Evolutionary conservation across 129 eudicot genomes (phyloP).

Genomic region (Calendula officinalis): DNA sequence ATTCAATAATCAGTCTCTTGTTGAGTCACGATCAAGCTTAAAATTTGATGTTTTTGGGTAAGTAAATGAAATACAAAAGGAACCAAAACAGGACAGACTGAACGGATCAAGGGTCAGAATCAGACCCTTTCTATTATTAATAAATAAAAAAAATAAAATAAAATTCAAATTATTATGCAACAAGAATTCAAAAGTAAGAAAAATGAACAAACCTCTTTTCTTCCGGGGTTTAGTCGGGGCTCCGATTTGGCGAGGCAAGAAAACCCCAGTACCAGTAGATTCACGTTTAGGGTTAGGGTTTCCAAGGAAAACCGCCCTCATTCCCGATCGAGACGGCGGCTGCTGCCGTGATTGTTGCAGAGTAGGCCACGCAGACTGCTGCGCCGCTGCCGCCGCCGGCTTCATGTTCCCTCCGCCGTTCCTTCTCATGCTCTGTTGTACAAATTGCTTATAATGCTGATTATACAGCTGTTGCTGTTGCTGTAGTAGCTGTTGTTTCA

Average conservation of each 20-base stretch:
- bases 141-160: neutral
- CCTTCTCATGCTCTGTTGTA: conserved; percentile 33
- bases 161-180: neutral
- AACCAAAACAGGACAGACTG: conserved; percentile 17
- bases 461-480: conserved; percentile 31
- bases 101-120: conserved; percentile 14
- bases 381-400: conserved; percentile 11
- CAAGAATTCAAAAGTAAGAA: neutral
- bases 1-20: neutral
- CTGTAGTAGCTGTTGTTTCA: conserved; percentile 26
- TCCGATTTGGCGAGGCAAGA: conserved; percentile 68
- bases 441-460: conserved; percentile 10
- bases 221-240: conserved; percentile 55
- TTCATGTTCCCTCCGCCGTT: conserved; percentile 17
- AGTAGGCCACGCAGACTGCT: conserved; percentile 63
- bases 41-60: neutral
- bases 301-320: conserved; percentile 67
- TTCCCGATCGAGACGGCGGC: conserved; percentile 49
- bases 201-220: conserved; percentile 44
- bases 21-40: conserved; percentile 3
- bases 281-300: conserved; percentile 53
- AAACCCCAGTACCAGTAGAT: conserved; percentile 83
- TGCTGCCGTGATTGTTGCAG: conserved; percentile 47
- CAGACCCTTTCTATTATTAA: conserved; percentile 3
- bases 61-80: neutral